phyloP scores from a whole-genome alignment of 2,329 filamentous ascomycete species.

The Boeremia exigua region DNA sequence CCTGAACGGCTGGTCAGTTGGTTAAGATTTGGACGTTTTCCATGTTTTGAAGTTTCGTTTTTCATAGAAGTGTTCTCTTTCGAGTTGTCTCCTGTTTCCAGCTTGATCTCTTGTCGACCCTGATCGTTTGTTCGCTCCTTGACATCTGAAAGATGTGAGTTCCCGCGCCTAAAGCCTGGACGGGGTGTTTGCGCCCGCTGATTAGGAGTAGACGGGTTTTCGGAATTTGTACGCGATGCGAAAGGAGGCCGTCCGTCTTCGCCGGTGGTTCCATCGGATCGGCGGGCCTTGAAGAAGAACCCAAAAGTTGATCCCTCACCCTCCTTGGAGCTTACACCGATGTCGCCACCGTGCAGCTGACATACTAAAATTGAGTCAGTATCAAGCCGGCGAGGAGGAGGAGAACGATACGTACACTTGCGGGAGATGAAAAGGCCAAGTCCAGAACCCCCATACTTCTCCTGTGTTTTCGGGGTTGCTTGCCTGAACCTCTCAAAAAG shows the following conservation, averaged over 20 bases:
- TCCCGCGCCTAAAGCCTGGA: constrained; percentile 36
- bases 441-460: constrained; percentile 52
- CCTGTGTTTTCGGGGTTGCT: constrained; percentile 49
- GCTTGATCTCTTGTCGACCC: constrained; percentile 5
- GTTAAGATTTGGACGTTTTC: not conserved
- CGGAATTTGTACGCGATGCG: constrained; percentile 33
- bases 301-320: constrained; percentile 47
- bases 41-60: not conserved
- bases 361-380: constrained; percentile 30
- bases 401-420: constrained; percentile 35
- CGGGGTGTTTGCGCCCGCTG: constrained; percentile 23
- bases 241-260: constrained; percentile 36
- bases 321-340: constrained; percentile 44
- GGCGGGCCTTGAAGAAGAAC: constrained; percentile 47
- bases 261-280: constrained; percentile 24
- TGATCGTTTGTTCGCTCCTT: constrained; percentile 28
- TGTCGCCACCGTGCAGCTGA: constrained; percentile 48
- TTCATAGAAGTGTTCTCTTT: not conserved
- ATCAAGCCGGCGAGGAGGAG: not conserved
- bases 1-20: constrained; percentile 29
- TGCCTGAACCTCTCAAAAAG: constrained; percentile 53
- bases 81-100: constrained; percentile 5
- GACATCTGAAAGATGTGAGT: constrained; percentile 36
- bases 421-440: constrained; percentile 48
- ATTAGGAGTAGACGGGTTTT: constrained; percentile 19